Conservation (phyloP, 2,329 filamentous ascomycete genomes). For the Fusarium azukiicola region DNA sequence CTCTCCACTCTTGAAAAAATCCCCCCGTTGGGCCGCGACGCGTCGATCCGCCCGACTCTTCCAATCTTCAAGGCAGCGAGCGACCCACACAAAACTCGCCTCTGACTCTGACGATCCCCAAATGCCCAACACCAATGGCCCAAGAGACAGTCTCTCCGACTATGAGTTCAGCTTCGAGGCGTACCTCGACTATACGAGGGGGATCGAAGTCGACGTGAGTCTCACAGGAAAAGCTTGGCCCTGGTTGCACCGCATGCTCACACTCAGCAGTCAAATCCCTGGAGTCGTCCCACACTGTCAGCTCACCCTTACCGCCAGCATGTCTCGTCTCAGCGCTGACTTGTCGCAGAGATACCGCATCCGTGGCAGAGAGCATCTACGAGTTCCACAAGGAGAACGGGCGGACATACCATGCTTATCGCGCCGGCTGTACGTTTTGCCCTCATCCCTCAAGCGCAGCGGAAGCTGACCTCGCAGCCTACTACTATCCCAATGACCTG, state of each 20-base stretch:
- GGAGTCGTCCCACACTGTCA: conserved; percentile 15
- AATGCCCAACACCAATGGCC: background rate
- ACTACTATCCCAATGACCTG: conserved; percentile 24
- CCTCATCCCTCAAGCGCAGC: background rate
- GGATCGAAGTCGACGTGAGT: conserved; percentile 35
- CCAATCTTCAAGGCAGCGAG: background rate
- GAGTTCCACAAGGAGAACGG: conserved; percentile 30
- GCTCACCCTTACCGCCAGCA: background rate
- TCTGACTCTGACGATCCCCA: background rate
- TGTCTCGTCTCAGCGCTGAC: conserved; percentile 1
- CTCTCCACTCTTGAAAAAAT: conserved; percentile 21
- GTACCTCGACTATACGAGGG: conserved; percentile 25
- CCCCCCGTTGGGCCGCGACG: background rate
- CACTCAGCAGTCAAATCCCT: conserved; percentile 26
- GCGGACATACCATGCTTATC: conserved; percentile 31
- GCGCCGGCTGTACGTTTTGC: conserved; percentile 17
- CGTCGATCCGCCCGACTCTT: background rate
- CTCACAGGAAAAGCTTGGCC: background rate
- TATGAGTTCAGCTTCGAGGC: conserved; percentile 34
- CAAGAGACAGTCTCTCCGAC: conserved; percentile 28
- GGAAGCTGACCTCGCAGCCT: conserved; percentile 17
- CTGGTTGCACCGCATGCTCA: conserved; percentile 13
- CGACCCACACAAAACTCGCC: background rate
- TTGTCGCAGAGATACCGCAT: conserved; percentile 21
- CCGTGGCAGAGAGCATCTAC: conserved; percentile 30